A percentile compares a stretch with the other conserved stretches of the same genome.
Evolutionary conservation across 768 basidiomycete species (phyloP).

Genomic region (Strobilomyces dryophilus): DNA sequence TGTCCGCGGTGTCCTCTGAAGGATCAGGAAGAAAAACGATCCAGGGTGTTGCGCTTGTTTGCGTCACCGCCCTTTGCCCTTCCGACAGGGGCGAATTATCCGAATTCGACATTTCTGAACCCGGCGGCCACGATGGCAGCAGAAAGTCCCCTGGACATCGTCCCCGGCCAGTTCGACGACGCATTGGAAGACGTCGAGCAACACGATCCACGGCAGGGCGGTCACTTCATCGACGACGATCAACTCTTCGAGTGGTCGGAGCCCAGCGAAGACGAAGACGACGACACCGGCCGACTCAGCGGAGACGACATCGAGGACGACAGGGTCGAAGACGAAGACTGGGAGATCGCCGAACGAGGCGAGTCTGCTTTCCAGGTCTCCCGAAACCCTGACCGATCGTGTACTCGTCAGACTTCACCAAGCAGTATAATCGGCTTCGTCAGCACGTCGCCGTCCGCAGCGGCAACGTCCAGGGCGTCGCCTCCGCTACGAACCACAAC

Average conservation of each 20-base stretch:
- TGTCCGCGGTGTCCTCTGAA: background rate
- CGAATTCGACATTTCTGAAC: background rate
- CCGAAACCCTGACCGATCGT: background rate
- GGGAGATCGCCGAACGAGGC: conserved; percentile 86
- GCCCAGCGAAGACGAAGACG: conserved; percentile 23
- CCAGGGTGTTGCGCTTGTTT: conserved; percentile 1
- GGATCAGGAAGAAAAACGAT: background rate
- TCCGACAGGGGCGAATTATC: conserved; percentile 14
- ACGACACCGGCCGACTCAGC: conserved; percentile 29
- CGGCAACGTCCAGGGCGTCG: conserved; percentile 59
- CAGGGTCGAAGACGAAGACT: conserved; percentile 82
- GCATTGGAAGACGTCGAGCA: conserved; percentile 36
- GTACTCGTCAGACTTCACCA: conserved; percentile 80
- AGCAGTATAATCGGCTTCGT: conserved; percentile 92
- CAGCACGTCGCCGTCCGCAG: conserved; percentile 86
- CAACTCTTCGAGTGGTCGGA: conserved; percentile 29
- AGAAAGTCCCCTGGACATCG: conserved; percentile 26
- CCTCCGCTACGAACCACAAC: conserved; percentile 48
- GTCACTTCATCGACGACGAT: conserved; percentile 45
- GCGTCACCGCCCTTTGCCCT: background rate
- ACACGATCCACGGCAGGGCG: conserved; percentile 22
- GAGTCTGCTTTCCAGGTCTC: conserved; percentile 14
- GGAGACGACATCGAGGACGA: conserved; percentile 52
- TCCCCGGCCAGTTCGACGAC: conserved; percentile 61
- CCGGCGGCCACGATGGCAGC: conserved; percentile 17